phyloP scores from a whole-genome alignment of 495 filamentous ascomycete genomes.

The Xylaria palmicola region DNA sequence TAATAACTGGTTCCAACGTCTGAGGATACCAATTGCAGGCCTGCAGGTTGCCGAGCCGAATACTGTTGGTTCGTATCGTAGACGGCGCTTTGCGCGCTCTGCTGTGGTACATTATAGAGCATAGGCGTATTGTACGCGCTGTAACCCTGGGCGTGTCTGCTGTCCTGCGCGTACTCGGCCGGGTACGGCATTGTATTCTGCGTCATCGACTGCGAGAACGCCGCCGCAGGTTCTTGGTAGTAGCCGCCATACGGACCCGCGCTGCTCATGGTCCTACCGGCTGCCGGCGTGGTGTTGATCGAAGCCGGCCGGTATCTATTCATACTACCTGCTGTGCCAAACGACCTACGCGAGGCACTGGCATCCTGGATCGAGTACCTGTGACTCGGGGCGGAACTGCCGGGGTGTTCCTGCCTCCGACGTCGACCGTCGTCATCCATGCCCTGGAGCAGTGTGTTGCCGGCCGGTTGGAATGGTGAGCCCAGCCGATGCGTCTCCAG shows the following conservation, averaged over 20 bases:
- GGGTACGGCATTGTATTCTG: slow-evolving; percentile 54
- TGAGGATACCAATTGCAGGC: slow-evolving; percentile 73
- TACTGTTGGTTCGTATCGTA: slow-evolving; percentile 83
- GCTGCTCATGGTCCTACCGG: slow-evolving; percentile 40
- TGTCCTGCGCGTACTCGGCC: slow-evolving; percentile 53
- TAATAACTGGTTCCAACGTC: slow-evolving; percentile 75
- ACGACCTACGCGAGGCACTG: slow-evolving; percentile 42
- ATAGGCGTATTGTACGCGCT: slow-evolving; percentile 56
- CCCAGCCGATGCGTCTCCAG: slow-evolving; percentile 55
- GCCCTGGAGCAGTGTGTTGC: slow-evolving; percentile 46
- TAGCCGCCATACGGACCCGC: slow-evolving; percentile 55
- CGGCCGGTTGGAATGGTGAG: slow-evolving; percentile 44
- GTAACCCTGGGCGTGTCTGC: slow-evolving; percentile 48
- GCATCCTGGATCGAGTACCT: slow-evolving; percentile 46
- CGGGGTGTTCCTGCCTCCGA: slow-evolving; percentile 67
- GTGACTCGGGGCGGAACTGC: slow-evolving; percentile 40
- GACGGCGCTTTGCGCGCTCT: slow-evolving; percentile 61
- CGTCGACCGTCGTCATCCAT: slow-evolving; percentile 71
- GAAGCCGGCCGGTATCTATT: slow-evolving; percentile 52
- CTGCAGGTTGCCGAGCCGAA: slow-evolving; percentile 73
- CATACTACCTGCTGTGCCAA: slow-evolving; percentile 26
- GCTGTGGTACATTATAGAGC: slow-evolving; percentile 78
- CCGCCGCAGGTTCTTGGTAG: slow-evolving; percentile 52
- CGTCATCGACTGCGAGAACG: slow-evolving; percentile 50
- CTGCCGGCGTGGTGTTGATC: slow-evolving; percentile 43